These are phyloP conservation scores for Skeletonema tropicum DNA, from an alignment of 108 stramenopile species.

Conservation along the genomic window DNA sequence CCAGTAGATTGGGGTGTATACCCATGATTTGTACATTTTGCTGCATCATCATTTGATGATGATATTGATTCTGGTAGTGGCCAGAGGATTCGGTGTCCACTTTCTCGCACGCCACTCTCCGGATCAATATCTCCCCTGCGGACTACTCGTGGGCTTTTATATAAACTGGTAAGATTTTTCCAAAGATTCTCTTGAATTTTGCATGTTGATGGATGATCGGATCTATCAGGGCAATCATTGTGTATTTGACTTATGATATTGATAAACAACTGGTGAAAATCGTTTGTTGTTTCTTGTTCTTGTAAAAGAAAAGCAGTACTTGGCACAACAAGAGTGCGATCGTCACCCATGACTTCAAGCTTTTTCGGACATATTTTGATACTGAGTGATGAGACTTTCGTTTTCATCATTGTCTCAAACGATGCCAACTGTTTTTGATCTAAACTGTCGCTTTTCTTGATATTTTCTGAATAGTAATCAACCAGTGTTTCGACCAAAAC, in stretches of 20 bases:
- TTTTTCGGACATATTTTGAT: constrained; percentile 41
- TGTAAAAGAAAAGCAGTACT: constrained; percentile 15
- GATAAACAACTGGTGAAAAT: constrained; percentile 7
- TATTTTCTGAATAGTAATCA: constrained; percentile 4
- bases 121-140: constrained; percentile 80
- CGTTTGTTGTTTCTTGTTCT: not conserved
- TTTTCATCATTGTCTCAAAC: constrained; percentile 22
- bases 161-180: constrained; percentile 47
- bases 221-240: not conserved
- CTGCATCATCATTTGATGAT: constrained; percentile 20
- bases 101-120: constrained; percentile 70
- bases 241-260: not conserved
- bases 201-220: not conserved
- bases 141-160: constrained; percentile 63
- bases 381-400: constrained; percentile 37
- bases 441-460: not conserved
- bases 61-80: constrained; percentile 29
- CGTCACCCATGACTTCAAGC: constrained; percentile 80
- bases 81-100: constrained; percentile 78
- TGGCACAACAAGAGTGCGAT: constrained; percentile 74
- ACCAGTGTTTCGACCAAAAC: constrained; percentile 25
- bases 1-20: constrained; percentile 43
- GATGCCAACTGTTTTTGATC: not conserved
- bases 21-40: constrained; percentile 26
- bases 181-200: constrained; percentile 55